Percentiles rank a stretch among this genome's conserved stretches.
phyloP scores from a whole-genome alignment of 106 monocot species.

The Gastrodia elata region DNA sequence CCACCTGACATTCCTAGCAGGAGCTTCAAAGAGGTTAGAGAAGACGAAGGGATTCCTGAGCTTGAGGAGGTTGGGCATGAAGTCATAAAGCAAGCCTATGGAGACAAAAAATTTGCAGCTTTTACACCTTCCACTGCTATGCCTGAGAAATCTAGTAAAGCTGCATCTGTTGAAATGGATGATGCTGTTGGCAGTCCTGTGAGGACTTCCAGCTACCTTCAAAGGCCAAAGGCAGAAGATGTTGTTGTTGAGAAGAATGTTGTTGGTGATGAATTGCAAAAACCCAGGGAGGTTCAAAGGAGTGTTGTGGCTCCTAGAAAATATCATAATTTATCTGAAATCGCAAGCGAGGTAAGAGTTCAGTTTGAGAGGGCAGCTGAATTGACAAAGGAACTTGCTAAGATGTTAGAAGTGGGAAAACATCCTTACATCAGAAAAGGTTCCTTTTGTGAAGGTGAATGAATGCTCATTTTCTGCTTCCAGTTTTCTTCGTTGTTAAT shows the following conservation, averaged over 20 bases:
- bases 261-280: constrained; percentile 23
- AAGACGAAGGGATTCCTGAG: constrained; percentile 94
- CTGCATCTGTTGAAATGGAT: constrained; percentile 12
- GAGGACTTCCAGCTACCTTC: constrained; percentile 12
- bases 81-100: constrained; percentile 70
- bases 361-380: constrained; percentile 46
- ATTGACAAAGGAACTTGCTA: constrained; percentile 22
- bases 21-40: constrained; percentile 77
- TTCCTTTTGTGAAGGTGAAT: constrained; percentile 41
- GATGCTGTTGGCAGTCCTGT: constrained; percentile 11
- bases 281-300: constrained; percentile 9
- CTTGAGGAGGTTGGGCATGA: constrained; percentile 61
- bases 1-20: constrained; percentile 58
- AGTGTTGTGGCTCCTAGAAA: constrained; percentile 14
- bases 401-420: constrained; percentile 59
- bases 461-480: background rate
- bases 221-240: constrained; percentile 19
- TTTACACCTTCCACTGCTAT: constrained; percentile 14
- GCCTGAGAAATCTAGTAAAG: background rate
- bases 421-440: constrained; percentile 28
- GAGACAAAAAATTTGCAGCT: constrained; percentile 38
- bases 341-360: constrained; percentile 33
- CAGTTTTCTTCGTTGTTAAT: background rate
- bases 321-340: constrained; percentile 15
- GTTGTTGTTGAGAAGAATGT: constrained; percentile 48